Conservation (phyloP, 306 rosid species). For the Oemleria cerasiformis region DNA sequence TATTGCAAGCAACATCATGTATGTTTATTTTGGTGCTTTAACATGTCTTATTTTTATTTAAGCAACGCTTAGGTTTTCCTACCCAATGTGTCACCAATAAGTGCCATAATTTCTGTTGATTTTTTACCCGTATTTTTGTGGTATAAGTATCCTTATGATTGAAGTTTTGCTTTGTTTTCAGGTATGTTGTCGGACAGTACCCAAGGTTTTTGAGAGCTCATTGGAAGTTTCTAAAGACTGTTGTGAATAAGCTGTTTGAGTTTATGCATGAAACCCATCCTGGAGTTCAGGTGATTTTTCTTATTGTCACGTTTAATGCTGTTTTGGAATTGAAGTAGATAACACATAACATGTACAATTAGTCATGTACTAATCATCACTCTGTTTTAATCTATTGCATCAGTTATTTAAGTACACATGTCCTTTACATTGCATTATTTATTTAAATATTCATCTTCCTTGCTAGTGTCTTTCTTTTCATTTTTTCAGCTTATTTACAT, state of each 20-base stretch:
- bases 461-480: neutral
- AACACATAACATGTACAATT: neutral
- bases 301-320: neutral
- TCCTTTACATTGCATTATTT: no score
- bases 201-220: conserved; percentile 96
- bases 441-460: neutral
- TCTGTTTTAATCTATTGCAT: neutral
- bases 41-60: neutral
- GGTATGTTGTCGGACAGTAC: conserved; percentile 99
- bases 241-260: conserved; percentile 93
- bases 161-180: conserved; percentile 23
- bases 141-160: neutral
- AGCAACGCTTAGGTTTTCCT: neutral
- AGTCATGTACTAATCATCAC: neutral
- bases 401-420: neutral
- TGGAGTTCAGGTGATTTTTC: conserved; percentile 83
- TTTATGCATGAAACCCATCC: conserved; percentile 99
- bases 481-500: neutral
- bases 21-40: conserved; percentile 24
- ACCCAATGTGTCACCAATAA: neutral
- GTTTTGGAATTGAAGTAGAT: neutral
- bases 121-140: neutral
- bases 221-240: conserved; percentile 95
- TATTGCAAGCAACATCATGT: conserved; percentile 98
- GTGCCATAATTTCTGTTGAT: neutral